Percentiles rank a stretch among this genome's conserved stretches.
Evolutionary conservation across 805 yeast genomes (phyloP).

Genomic region (Lipomyces anomalus): DNA sequence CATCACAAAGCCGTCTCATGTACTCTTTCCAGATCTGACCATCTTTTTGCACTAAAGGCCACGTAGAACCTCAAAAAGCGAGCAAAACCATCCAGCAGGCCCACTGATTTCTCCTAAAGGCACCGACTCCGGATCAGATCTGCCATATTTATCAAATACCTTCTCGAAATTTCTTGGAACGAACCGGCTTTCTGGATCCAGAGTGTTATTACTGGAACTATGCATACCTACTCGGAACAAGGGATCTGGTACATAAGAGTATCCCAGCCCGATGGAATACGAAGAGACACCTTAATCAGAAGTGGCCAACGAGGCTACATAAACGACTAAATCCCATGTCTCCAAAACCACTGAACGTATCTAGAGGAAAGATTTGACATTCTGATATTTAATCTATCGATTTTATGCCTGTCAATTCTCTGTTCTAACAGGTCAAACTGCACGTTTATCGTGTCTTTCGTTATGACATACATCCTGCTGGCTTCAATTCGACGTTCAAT

Average conservation of each 20-base stretch:
- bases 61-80: background rate
- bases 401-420: too few species aligned
- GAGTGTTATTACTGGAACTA: background rate
- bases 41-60: background rate
- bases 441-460: too few species aligned
- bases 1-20: conserved; percentile 1
- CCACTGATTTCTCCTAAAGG: background rate
- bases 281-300: background rate
- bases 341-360: background rate
- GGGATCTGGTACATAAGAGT: conserved; percentile 3
- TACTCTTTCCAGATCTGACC: conserved; percentile 2
- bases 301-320: background rate
- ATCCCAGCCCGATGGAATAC: conserved; percentile 1
- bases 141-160: conserved; percentile 1
- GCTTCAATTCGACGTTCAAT: too few species aligned
- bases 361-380: background rate
- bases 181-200: conserved; percentile 3
- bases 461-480: too few species aligned
- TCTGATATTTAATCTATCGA: conserved; percentile 1
- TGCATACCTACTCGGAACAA: conserved; percentile 1
- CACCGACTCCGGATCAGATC: background rate
- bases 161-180: conserved; percentile 2
- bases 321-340: background rate
- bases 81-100: conserved; percentile 1
- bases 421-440: too few species aligned